These are phyloP conservation scores for Rhodotorula sp. DNA, from an alignment of 1,284 basidiomycete genomes.

Conservation along the genomic window DNA sequence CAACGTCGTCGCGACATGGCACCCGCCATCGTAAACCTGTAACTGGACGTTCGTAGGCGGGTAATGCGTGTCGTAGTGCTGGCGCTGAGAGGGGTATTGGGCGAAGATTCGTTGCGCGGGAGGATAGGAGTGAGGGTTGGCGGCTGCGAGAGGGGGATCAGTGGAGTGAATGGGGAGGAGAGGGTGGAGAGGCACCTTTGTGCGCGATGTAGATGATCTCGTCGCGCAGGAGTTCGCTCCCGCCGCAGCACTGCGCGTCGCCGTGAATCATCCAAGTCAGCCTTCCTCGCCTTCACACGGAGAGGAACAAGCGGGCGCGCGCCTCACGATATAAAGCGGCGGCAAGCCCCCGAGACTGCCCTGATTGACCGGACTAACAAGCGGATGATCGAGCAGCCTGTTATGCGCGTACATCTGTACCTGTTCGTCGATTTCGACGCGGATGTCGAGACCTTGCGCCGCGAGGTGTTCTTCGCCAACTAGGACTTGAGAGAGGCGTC, in stretches of 20 bases:
- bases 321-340: conserved; percentile 64
- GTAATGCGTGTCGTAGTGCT: conserved; percentile 47
- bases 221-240: conserved; percentile 87
- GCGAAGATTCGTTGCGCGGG: conserved; percentile 46
- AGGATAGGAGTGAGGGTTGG: conserved; percentile 72
- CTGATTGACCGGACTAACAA: conserved; percentile 70
- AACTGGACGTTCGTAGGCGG: conserved; percentile 74
- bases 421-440: conserved; percentile 31
- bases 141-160: conserved; percentile 75
- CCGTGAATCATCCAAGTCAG: background rate
- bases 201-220: conserved; percentile 72
- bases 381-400: conserved; percentile 65
- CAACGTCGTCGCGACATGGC: conserved; percentile 53
- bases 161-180: too few species aligned
- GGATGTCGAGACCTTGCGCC: background rate
- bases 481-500: conserved; percentile 9
- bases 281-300: too few species aligned
- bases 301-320: background rate
- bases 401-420: conserved; percentile 79
- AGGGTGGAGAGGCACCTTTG: background rate
- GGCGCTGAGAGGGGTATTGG: conserved; percentile 41
- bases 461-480: conserved; percentile 15
- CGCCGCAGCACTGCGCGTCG: conserved; percentile 63
- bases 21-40: conserved; percentile 62
- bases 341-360: conserved; percentile 86